phyloP scores from a whole-genome alignment of 2,329 filamentous ascomycete genomes.

The Arthrinium puccinioides region DNA sequence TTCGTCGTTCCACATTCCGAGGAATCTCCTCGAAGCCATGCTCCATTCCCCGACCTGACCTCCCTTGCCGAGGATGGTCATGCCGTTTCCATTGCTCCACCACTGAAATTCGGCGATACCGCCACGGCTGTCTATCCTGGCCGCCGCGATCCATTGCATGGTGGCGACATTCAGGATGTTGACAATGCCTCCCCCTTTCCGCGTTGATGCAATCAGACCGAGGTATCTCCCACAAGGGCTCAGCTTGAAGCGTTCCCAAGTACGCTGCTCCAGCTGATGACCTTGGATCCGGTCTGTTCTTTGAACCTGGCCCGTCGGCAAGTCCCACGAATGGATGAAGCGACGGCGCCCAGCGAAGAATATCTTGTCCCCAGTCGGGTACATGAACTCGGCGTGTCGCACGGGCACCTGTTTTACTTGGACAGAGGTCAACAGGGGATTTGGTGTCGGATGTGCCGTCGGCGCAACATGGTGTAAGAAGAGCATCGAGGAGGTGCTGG shows the following conservation, averaged over 20 bases:
- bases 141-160: slow-evolving; percentile 81
- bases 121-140: slow-evolving; percentile 71
- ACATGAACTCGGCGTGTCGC: slow-evolving; percentile 73
- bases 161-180: slow-evolving; percentile 76
- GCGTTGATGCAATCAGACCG: slow-evolving; percentile 70
- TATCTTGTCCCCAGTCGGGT: slow-evolving; percentile 65
- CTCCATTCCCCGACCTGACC: slow-evolving; percentile 90
- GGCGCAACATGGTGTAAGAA: slow-evolving; percentile 85
- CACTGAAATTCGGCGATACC: slow-evolving; percentile 53
- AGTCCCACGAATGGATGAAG: slow-evolving; percentile 93
- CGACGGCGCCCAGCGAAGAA: slow-evolving; percentile 82
- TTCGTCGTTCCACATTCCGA: slow-evolving; percentile 84
- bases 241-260: slow-evolving; percentile 84
- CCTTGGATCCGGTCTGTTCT: slow-evolving; percentile 73
- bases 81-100: slow-evolving; percentile 61
- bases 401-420: slow-evolving; percentile 82
- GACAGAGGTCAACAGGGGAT: slow-evolving; percentile 84
- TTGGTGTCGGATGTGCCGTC: slow-evolving; percentile 66
- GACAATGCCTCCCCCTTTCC: slow-evolving; percentile 81
- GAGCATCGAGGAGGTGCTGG: slow-evolving; percentile 76
- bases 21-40: slow-evolving; percentile 57
- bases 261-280: slow-evolving; percentile 73
- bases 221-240: slow-evolving; percentile 84
- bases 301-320: slow-evolving; percentile 72
- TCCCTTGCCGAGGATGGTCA: slow-evolving; percentile 77